Evolutionary conservation across 2,329 filamentous ascomycete species (phyloP), one percentile per base, ranked within the genome.

Genomic region (Fusarium sp.): DNA sequence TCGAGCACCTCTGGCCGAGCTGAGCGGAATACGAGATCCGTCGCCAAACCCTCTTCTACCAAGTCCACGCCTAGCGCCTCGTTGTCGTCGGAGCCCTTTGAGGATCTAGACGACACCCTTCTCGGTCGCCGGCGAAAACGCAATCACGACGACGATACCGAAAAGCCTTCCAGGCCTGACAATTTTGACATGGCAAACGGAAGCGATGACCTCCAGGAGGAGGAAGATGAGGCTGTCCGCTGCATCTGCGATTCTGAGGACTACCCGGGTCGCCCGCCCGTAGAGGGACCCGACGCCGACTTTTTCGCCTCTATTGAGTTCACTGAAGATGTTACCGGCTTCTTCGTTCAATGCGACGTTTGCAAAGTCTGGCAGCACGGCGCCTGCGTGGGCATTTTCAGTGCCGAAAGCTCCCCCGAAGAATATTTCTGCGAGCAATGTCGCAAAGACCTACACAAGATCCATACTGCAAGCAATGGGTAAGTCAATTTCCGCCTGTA

Each of bases 281-380:
- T 89, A 77, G 89, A 92, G 74, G 87, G 89, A 67, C 87, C 87
- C 79, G 87, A 90, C 78, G 82, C 87, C 72, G 87, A 91, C 77
- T 84, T 88, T 81, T 84, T 91, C 84, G 84, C 88, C 82, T 83
- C 87, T 82, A 84, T 91, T 85, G 85, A 91, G 73, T 87, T 94
- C 72, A 90, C 92, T 35, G 95, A 98, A 79, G 96, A 98, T 75
- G 89, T 96, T 75, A 96, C 96, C 52, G 96, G 95, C 62, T 93
- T 98, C 84, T 99, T 98, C 84, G 95, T 99, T 76, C 96, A 98
- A 86, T 99, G 96, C 89, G 96, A 98, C 84, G 88, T 94, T 74
- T 99, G 96, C 87, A 97, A 97, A 82, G 96, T 98, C 73, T 99
- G 96, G 96, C 96, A 99, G 83, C 96, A 99, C 82, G 96, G 96